phyloP scores from a whole-genome alignment of 768 basidiomycete genomes.

The Phanerodontia chrysosporium region DNA sequence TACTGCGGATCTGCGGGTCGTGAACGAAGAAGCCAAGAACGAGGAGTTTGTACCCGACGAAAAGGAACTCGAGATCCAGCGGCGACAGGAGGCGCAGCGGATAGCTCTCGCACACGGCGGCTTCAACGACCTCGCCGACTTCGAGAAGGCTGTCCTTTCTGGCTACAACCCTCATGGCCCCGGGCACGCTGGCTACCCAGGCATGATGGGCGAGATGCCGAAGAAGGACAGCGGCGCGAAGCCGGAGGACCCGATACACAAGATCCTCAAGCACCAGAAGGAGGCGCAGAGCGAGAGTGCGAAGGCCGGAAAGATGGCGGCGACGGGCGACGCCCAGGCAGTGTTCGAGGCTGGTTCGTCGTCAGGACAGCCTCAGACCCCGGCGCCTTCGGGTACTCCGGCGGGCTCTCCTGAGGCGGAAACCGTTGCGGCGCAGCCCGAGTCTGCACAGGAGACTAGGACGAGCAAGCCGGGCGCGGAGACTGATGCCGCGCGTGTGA shows the following conservation, averaged over 20 bases:
- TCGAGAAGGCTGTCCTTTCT: conserved; percentile 43
- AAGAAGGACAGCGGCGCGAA: conserved; percentile 26
- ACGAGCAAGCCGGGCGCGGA: neutral
- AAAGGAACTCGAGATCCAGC: conserved; percentile 44
- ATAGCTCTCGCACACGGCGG: conserved; percentile 50
- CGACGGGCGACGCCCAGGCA: conserved; percentile 23
- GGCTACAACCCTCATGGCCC: conserved; percentile 42
- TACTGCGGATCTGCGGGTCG: conserved; percentile 48
- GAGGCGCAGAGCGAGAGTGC: conserved; percentile 20
- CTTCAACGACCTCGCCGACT: conserved; percentile 45
- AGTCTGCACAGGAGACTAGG: neutral
- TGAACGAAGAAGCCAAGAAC: conserved; percentile 31
- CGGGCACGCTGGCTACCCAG: conserved; percentile 36
- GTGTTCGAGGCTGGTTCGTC: conserved; percentile 14
- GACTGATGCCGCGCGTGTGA: neutral
- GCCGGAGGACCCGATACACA: conserved; percentile 25
- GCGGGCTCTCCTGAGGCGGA: conserved; percentile 4
- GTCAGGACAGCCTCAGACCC: conserved; percentile 21
- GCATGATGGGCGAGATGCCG: conserved; percentile 8
- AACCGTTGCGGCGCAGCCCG: neutral
- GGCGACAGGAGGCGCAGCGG: conserved; percentile 48
- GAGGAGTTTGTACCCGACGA: conserved; percentile 39
- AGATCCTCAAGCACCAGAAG: conserved; percentile 22
- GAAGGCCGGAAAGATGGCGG: conserved; percentile 16
- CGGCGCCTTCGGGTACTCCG: conserved; percentile 11